phyloP scores from a whole-genome alignment of 108 stramenopile species.

The Pseudonitzschia delicatissima region DNA sequence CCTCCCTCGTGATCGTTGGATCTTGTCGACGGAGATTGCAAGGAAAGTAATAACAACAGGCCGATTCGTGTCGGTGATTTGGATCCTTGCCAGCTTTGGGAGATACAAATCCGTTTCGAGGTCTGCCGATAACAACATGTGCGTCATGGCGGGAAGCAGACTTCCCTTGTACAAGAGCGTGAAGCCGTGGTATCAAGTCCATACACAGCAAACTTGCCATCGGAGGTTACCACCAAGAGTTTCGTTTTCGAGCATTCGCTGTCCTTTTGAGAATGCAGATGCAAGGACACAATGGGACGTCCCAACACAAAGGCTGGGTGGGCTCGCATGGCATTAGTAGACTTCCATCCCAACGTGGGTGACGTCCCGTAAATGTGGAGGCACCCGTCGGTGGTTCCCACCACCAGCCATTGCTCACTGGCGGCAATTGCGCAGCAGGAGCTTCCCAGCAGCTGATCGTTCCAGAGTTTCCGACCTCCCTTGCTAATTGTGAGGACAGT shows the following conservation, averaged over 20 bases:
- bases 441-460: slow-evolving; percentile 64
- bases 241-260: slow-evolving; percentile 15
- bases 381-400: slow-evolving; percentile 74
- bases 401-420: slow-evolving; percentile 44
- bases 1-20: neutral
- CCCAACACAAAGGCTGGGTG: slow-evolving; percentile 75
- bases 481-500: slow-evolving; percentile 60
- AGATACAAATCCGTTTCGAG: slow-evolving; percentile 24
- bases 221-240: slow-evolving; percentile 66
- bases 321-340: slow-evolving; percentile 63
- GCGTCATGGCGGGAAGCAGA: slow-evolving; percentile 76
- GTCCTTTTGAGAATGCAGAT: slow-evolving; percentile 5
- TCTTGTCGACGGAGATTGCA: slow-evolving; percentile 15
- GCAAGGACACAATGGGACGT: slow-evolving; percentile 50
- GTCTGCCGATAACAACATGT: slow-evolving; percentile 54
- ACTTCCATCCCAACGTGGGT: slow-evolving; percentile 68
- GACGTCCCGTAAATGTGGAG: slow-evolving; percentile 78
- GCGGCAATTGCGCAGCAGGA: slow-evolving; percentile 65
- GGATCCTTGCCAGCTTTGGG: slow-evolving; percentile 65
- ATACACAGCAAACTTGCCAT: slow-evolving; percentile 72
- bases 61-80: slow-evolving; percentile 63
- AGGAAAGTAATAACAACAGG: slow-evolving; percentile 58
- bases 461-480: slow-evolving; percentile 53
- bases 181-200: slow-evolving; percentile 31
- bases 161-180: slow-evolving; percentile 64